Evolutionary conservation across 2,329 filamentous ascomycete species (phyloP), one percentile per base, ranked within the genome.

Genomic region (Alternaria angustiovoidea): DNA sequence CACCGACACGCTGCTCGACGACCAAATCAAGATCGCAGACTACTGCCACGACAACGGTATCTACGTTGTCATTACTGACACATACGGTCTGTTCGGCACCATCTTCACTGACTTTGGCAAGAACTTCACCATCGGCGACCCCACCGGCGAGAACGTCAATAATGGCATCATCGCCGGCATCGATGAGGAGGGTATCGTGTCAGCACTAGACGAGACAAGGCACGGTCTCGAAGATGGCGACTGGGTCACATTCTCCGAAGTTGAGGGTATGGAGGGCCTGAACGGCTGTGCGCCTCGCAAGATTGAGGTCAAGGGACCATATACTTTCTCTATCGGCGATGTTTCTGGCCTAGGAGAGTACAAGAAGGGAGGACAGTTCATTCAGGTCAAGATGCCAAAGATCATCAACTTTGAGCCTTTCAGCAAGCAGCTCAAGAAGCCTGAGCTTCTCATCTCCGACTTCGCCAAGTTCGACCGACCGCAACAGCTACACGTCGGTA

Each of bases 341-440:
- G 93, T 98, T 9, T 92, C 91, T 24, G 90, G 88, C 6, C 85
- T 97, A 36, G 95, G 95, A 36, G 86, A 91, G 72, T 99, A 99
- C 82, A 84, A 92, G 82, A 87, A 91, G 52, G 94, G 94, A 47
- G 95, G 95, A 62, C 87, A 97, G 61, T 99, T 91, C 79, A 90
- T 92, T 39, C 95, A 99, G 80, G 95, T 98, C 79, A 99, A 98
- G 86, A 97, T 97, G 94, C 95, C 95, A 51, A 97, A 95, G 82
- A 87, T 93, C 55, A 81, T 98, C 72, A 87, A 95, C 77, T 99
- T 98, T 81, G 92, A 97, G 82, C 85, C 88, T 41, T 87, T 97
- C 58, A 89, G 89, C 42, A 82, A 87, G 53, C 88, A 96, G 62
- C 80, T 97, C 57, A 92, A 92, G 80, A 91, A 93, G 59, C 95